A percentile compares a stretch with the other conserved stretches of the same genome.
These are phyloP conservation scores for Pyrenophora teres DNA, from an alignment of 2,329 filamentous ascomycete species.

Conservation along the genomic window DNA sequence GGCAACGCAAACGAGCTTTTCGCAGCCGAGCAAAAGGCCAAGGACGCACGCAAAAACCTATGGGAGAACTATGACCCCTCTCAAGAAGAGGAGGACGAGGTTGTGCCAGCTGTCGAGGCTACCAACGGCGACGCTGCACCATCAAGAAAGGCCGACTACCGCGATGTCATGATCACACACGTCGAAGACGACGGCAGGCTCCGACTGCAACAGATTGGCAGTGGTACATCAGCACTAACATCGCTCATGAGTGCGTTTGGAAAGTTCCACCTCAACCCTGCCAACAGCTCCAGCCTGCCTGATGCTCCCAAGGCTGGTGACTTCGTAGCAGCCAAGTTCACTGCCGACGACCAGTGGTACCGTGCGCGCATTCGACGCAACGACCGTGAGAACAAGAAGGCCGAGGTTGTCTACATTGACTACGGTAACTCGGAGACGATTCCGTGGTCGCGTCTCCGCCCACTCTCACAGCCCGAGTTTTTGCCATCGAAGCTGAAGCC, in stretches of 20 bases:
- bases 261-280: constrained; percentile 83
- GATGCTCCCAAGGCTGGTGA: constrained; percentile 88
- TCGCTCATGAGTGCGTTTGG: constrained; percentile 90
- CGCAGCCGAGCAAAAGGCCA: constrained; percentile 84
- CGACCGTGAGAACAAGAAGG: constrained; percentile 82
- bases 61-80: constrained; percentile 96
- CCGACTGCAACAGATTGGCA: constrained; percentile 89
- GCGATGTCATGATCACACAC: constrained; percentile 89
- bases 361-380: constrained; percentile 88
- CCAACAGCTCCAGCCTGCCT: constrained; percentile 74
- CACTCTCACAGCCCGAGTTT: constrained; percentile 81
- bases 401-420: constrained; percentile 92
- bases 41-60: constrained; percentile 83
- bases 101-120: constrained; percentile 51
- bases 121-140: constrained; percentile 59
- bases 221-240: constrained; percentile 82
- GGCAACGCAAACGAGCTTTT: constrained; percentile 87
- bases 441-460: constrained; percentile 80
- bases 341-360: constrained; percentile 90
- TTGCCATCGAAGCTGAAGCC: constrained; percentile 73
- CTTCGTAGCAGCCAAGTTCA: constrained; percentile 88
- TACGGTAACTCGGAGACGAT: constrained; percentile 93
- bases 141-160: constrained; percentile 82
- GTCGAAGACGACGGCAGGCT: constrained; percentile 80
- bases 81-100: constrained; percentile 70